Evolutionary conservation across 2,329 filamentous ascomycete species (phyloP).

Genomic region (Plectosphaerella sp.): DNA sequence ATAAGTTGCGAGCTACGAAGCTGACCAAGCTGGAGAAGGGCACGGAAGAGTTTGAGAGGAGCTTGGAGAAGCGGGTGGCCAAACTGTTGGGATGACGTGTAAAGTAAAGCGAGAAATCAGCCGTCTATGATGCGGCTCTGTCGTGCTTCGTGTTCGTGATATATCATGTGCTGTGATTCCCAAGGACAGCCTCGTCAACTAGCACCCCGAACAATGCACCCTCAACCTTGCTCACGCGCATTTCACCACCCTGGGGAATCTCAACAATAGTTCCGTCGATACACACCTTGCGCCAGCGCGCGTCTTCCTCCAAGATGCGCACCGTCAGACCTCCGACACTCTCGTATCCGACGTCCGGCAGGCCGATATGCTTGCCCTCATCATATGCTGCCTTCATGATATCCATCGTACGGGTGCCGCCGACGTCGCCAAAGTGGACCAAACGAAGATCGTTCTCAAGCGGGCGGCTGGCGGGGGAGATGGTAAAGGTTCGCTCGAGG

Average conservation of each 20-base stretch:
- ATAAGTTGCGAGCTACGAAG: constrained; percentile 53
- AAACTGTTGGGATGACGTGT: constrained; percentile 29
- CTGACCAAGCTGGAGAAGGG: constrained; percentile 53
- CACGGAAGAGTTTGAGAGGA: constrained; percentile 61
- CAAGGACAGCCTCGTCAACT: constrained; percentile 21
- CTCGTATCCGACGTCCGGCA: constrained; percentile 65
- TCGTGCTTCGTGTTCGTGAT: too few species aligned
- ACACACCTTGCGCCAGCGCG: constrained; percentile 78
- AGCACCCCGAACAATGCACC: constrained; percentile 38
- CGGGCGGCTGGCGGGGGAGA: constrained; percentile 68
- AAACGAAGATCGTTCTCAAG: constrained; percentile 68
- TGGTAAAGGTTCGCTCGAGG: constrained; percentile 75
- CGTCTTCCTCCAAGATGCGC: constrained; percentile 61
- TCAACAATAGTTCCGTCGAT: constrained; percentile 87
- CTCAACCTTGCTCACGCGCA: constrained; percentile 56
- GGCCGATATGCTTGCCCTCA: constrained; percentile 49
- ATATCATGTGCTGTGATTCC: too few species aligned
- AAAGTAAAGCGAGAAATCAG: too few species aligned
- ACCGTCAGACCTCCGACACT: constrained; percentile 64
- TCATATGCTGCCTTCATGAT: constrained; percentile 67
- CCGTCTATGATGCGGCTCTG: too few species aligned
- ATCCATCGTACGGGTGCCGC: constrained; percentile 64
- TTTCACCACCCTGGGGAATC: constrained; percentile 65
- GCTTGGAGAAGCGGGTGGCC: constrained; percentile 54
- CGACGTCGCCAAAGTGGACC: constrained; percentile 68